Conservation (phyloP, 2,329 filamentous ascomycete species). For the Lasiodiplodia gonubiensis region DNA sequence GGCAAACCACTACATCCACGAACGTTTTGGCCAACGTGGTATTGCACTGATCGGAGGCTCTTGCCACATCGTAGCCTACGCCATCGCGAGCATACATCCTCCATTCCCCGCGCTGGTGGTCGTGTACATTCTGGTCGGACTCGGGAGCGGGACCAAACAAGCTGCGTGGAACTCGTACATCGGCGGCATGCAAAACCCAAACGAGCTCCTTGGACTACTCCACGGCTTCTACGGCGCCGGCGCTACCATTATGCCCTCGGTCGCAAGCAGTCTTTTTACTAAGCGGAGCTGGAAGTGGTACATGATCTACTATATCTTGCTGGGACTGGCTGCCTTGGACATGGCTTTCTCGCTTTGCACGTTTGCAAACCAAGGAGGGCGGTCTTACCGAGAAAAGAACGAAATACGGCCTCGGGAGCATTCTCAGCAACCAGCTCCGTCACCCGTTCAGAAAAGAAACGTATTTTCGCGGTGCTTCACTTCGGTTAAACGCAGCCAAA, state of each 20-base stretch:
- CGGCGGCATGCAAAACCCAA: constrained; percentile 74
- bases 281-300: constrained; percentile 69
- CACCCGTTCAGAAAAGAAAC: too few species aligned
- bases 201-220: constrained; percentile 74
- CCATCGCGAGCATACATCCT: constrained; percentile 69
- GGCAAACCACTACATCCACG: constrained; percentile 46
- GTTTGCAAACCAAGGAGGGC: constrained; percentile 55
- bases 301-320: constrained; percentile 77
- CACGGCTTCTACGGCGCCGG: constrained; percentile 76
- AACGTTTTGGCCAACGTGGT: constrained; percentile 69
- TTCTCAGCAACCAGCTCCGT: not conserved
- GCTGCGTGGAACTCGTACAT: constrained; percentile 67
- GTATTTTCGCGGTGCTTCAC: not conserved
- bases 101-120: constrained; percentile 71
- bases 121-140: constrained; percentile 68
- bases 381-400: not conserved
- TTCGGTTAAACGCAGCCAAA: not conserved
- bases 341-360: constrained; percentile 56
- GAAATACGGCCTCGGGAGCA: not conserved
- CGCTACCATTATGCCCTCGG: constrained; percentile 70
- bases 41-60: constrained; percentile 69
- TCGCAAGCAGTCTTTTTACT: constrained; percentile 75
- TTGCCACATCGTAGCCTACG: constrained; percentile 67
- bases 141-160: constrained; percentile 73
- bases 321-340: constrained; percentile 63